phyloP scores from a whole-genome alignment of 192 early-diverging fungal genomes.

The Bifiguratus adelaidae region DNA sequence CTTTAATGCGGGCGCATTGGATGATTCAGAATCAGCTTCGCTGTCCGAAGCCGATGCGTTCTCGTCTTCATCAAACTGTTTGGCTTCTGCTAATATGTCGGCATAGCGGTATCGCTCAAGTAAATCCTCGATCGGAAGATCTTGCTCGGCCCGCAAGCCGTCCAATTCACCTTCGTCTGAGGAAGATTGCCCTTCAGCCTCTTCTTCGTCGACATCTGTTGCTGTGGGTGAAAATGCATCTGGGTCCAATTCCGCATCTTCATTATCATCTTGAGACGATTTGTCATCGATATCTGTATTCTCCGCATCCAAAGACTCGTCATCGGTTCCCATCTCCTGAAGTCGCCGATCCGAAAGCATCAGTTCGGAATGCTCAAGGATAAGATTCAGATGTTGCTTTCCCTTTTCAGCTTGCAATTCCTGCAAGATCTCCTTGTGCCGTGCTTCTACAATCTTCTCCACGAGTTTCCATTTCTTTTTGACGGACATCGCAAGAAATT shows the following conservation, averaged over 20 bases:
- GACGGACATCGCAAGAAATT: slow-evolving; percentile 52
- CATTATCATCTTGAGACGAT: slow-evolving; percentile 15
- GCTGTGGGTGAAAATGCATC: slow-evolving; percentile 1
- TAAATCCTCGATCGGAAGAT: slow-evolving; percentile 47
- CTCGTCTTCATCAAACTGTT: slow-evolving; percentile 6
- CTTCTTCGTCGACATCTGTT: background rate
- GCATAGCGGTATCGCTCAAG: slow-evolving; percentile 37
- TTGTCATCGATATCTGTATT: slow-evolving; percentile 12
- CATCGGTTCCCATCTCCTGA: background rate
- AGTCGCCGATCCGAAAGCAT: slow-evolving; percentile 46
- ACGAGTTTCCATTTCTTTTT: slow-evolving; percentile 65
- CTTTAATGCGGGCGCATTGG: slow-evolving; percentile 9
- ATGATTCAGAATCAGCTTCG: background rate
- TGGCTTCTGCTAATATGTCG: slow-evolving; percentile 1
- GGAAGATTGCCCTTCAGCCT: slow-evolving; percentile 9
- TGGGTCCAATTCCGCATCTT: background rate
- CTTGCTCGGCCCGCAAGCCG: slow-evolving; percentile 48
- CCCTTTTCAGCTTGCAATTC: slow-evolving; percentile 49
- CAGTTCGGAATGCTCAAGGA: slow-evolving; percentile 63
- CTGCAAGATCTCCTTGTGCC: slow-evolving; percentile 43
- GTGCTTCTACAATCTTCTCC: slow-evolving; percentile 41
- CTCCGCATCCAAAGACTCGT: slow-evolving; percentile 3
- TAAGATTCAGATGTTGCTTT: slow-evolving; percentile 54
- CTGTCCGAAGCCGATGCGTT: slow-evolving; percentile 1
- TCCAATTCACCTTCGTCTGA: slow-evolving; percentile 34